Base-by-base conservation (phyloP, 768 basidiomycete genomes). In the Pleurotus citrinopileatus region DNA sequence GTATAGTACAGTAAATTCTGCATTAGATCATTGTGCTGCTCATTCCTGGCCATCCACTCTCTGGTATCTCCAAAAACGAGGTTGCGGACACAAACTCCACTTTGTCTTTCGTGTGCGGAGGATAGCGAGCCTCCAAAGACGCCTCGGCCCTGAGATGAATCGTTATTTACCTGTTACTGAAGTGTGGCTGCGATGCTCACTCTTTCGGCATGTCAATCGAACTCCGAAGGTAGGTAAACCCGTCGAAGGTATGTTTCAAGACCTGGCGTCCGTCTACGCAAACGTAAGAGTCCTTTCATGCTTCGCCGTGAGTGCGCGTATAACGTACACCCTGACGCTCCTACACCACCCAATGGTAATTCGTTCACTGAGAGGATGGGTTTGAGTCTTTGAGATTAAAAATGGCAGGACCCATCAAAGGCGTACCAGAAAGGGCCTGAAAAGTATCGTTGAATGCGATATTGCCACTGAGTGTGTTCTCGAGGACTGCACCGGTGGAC, bases 381-480 rank as follows among this genome's bases (percentile, higher is more conserved):
- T 9, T 20, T 25, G 17, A 29, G 12, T 45, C 22, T 17, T 55
- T 23, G 1, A 42, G 15, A 23, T 42, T 23, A 25, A 38, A 27
- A 15, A 27, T 29, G 27, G 28, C 43, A 37, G 32, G 22, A 53
- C 29, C 13, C 2, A 27, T 46, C 9, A n/a, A 5, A 20, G 26
- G 62, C 74, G 17, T 54, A 84, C 83, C 70, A 19, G 67, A 57
- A 5, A 84, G 64, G 36, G 83, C 82, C 57, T 76, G 74, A 65
- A 86, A 69, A 0, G 76, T 78, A 55, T 90, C 87, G 56, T 87
- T 87, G 53, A 84, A 75, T 0, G 77, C 66, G 3, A 84, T 65
- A 19, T 68, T 68, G 1, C 88, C 88, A 53, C 84, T 86, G 45
- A 67, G 71, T 0, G 87, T 88, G 40, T 70, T 67, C 15, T 73